Conservation (phyloP, 768 basidiomycete species). For the Crepidotus variabilis region DNA sequence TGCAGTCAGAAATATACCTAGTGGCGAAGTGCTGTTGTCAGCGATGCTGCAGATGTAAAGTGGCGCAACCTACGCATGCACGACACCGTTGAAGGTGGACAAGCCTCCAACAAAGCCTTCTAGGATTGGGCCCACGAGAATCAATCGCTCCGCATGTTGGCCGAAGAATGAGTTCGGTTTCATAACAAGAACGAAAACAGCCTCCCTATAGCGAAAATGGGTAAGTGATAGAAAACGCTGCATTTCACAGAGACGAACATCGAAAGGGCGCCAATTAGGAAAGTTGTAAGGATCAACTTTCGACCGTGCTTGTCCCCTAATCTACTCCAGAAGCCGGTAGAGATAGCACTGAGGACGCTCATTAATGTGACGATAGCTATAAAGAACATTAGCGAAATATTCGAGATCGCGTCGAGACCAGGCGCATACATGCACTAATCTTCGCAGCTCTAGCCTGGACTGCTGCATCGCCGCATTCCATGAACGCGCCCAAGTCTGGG, state of each 20-base stretch:
- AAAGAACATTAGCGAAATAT: slow-evolving; percentile 2
- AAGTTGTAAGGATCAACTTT: slow-evolving; percentile 65
- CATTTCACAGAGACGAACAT: slow-evolving; percentile 47
- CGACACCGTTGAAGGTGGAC: slow-evolving; percentile 59
- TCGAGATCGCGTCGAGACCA: not conserved
- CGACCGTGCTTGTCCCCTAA: slow-evolving; percentile 75
- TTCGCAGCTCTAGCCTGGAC: slow-evolving; percentile 69
- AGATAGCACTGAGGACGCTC: slow-evolving; percentile 76
- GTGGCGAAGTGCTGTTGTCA: slow-evolving; percentile 11
- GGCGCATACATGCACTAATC: slow-evolving; percentile 57
- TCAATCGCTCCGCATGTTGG: slow-evolving; percentile 61
- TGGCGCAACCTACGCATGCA: slow-evolving; percentile 58
- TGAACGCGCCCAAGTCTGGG: slow-evolving; percentile 9
- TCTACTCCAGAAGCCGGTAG: slow-evolving; percentile 85
- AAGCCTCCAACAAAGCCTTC: slow-evolving; percentile 80
- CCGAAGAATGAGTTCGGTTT: slow-evolving; percentile 43
- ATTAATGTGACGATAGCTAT: slow-evolving; percentile 68
- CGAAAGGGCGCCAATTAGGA: slow-evolving; percentile 64
- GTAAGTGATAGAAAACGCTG: not conserved
- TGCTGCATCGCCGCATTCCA: slow-evolving; percentile 37
- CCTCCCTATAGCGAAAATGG: slow-evolving; percentile 49
- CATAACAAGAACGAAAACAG: slow-evolving; percentile 77
- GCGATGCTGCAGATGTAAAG: not conserved
- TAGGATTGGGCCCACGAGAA: slow-evolving; percentile 72
- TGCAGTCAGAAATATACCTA: slow-evolving; percentile 54